Conservation (phyloP, 2,329 filamentous ascomycete genomes). For the Cladophialophora immunda region DNA sequence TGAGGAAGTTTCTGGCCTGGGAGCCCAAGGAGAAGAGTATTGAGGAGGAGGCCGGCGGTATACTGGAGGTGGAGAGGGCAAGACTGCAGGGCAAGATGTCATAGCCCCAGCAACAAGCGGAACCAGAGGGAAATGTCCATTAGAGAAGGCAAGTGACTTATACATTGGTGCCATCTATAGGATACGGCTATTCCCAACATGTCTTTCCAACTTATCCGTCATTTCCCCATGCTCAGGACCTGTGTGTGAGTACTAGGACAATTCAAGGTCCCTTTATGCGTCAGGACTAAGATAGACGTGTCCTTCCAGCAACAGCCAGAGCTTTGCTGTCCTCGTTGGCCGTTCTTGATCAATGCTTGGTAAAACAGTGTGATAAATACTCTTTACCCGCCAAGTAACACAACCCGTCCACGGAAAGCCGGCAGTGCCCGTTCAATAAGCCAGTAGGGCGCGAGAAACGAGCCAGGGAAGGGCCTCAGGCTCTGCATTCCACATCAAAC, state of each 20-base stretch:
- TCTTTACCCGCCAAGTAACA: neutral
- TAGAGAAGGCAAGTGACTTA: neutral
- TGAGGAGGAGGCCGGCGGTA: slow-evolving; percentile 62
- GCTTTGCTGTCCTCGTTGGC: neutral
- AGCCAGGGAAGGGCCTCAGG: neutral
- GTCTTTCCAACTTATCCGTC: neutral
- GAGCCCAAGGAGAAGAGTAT: slow-evolving; percentile 60
- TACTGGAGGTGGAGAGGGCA: slow-evolving; percentile 58
- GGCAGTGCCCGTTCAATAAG: neutral
- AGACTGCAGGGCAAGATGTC: slow-evolving; percentile 16
- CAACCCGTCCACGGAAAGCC: neutral
- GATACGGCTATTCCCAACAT: neutral
- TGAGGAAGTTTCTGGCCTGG: slow-evolving; percentile 67
- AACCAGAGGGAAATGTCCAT: neutral
- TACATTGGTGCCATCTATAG: neutral
- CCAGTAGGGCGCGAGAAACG: neutral
- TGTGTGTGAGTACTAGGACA: neutral
- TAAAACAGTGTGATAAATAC: neutral
- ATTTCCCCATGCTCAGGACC: neutral
- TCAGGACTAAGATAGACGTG: neutral
- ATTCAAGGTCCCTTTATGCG: too few relatives aligned
- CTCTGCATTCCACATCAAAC: too few relatives aligned
- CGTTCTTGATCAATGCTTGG: neutral
- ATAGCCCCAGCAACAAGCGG: neutral
- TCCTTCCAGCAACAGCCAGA: neutral